phyloP scores from a whole-genome alignment of 352 stramenopile genomes.

The Globisporangium rhizosaccharum region DNA sequence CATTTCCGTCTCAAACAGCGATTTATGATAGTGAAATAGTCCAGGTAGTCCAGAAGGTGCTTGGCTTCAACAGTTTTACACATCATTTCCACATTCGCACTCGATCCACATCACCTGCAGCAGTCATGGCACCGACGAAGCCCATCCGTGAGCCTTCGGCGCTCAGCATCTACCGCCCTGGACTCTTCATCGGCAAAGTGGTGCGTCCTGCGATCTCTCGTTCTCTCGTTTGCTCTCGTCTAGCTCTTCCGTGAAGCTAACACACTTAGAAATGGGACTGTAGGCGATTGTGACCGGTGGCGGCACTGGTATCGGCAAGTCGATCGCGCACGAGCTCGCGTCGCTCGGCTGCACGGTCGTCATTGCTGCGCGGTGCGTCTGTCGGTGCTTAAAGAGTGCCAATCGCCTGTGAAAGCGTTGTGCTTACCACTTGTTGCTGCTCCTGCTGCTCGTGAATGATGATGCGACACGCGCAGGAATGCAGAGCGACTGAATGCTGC shows the following conservation, averaged over 20 bases:
- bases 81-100: too few relatives aligned
- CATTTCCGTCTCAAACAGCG: too few relatives aligned
- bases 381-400: too few relatives aligned
- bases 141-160: constrained; percentile 44
- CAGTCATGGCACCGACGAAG: not conserved
- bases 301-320: constrained; percentile 82
- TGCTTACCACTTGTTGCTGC: not conserved
- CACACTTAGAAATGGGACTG: not conserved
- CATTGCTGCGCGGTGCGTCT: constrained; percentile 60
- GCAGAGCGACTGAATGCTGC: constrained; percentile 51
- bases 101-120: not conserved
- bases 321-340: constrained; percentile 75
- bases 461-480: constrained; percentile 30
- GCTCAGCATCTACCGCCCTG: constrained; percentile 53
- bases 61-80: too few relatives aligned
- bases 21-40: too few relatives aligned
- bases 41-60: too few relatives aligned
- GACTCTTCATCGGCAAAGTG: constrained; percentile 75
- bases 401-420: not conserved
- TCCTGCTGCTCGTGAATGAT: not conserved
- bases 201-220: constrained; percentile 20
- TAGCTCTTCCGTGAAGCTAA: not conserved
- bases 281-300: constrained; percentile 84
- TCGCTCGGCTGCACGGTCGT: constrained; percentile 73
- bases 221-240: not conserved